These are phyloP conservation scores for Vaccinium corymbosum DNA, from an alignment of 148 eudicot genomes.

Conservation along the genomic window DNA sequence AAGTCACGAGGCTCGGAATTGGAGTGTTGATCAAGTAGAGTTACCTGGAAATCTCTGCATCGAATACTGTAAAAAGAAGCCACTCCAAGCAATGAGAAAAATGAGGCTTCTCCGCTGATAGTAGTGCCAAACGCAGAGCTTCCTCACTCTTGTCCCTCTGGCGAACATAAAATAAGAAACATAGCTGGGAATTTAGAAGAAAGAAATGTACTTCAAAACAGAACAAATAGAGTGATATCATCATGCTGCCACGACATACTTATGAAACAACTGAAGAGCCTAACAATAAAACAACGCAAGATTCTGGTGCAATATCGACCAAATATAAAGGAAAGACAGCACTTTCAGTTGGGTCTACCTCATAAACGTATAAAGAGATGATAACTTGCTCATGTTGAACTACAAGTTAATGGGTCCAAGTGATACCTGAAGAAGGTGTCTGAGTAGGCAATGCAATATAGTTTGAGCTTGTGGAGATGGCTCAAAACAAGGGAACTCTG, in stretches of 20 bases:
- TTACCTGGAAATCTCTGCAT: conserved; percentile 95
- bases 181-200: neutral
- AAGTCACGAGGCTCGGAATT: neutral
- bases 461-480: conserved; percentile 99
- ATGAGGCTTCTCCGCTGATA: conserved; percentile 93
- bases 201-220: neutral
- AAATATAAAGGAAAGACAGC: neutral
- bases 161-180: conserved; percentile 14
- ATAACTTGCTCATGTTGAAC: conserved; percentile 4
- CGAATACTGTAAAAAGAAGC: conserved; percentile 99
- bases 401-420: conserved; percentile 11
- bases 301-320: neutral
- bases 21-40: conserved; percentile 4
- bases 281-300: neutral
- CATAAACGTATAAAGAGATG: neutral
- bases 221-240: neutral
- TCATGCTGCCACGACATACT: conserved; percentile 5
- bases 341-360: neutral
- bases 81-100: conserved; percentile 98
- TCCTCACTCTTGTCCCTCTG: conserved; percentile 95
- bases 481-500: conserved; percentile 98
- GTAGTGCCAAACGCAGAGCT: conserved; percentile 80
- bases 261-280: neutral
- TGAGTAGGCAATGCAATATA: conserved; percentile 87
- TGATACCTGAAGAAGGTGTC: conserved; percentile 95